Conservation (phyloP, 305 asterid species). For the Rubia tinctorum region DNA sequence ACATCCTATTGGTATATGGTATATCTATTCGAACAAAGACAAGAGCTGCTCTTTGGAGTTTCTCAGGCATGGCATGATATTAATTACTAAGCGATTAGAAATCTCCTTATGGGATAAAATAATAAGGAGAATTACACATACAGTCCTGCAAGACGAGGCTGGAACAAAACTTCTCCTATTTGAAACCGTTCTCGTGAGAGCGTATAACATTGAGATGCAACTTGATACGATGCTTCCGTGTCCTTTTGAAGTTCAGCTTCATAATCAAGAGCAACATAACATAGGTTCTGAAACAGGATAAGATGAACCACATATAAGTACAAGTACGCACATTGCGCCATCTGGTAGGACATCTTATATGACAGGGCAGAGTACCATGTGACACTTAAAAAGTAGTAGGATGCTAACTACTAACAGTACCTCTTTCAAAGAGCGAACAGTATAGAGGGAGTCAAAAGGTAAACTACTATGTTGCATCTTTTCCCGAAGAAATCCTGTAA, state of each 20-base stretch:
- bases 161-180: constrained; percentile 93
- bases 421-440: constrained; percentile 95
- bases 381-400: not conserved
- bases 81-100: not conserved
- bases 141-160: constrained; percentile 90
- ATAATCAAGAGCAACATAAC: constrained; percentile 91
- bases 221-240: constrained; percentile 61
- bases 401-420: constrained; percentile 28
- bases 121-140: constrained; percentile 43
- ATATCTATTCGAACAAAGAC: not conserved
- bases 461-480: constrained; percentile 81
- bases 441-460: constrained; percentile 73
- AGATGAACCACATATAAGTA: constrained; percentile 4
- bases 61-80: constrained; percentile 1
- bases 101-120: constrained; percentile 17
- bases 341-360: not conserved
- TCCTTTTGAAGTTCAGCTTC: constrained; percentile 79
- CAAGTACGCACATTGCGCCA: not conserved
- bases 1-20: not conserved
- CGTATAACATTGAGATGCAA: constrained; percentile 56
- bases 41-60: not conserved
- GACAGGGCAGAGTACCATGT: not conserved
- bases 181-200: constrained; percentile 93
- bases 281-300: constrained; percentile 63
- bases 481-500: constrained; percentile 88